Evolutionary conservation across 345 rosid species (phyloP).

Genomic region (Barbarea vulgaris): DNA sequence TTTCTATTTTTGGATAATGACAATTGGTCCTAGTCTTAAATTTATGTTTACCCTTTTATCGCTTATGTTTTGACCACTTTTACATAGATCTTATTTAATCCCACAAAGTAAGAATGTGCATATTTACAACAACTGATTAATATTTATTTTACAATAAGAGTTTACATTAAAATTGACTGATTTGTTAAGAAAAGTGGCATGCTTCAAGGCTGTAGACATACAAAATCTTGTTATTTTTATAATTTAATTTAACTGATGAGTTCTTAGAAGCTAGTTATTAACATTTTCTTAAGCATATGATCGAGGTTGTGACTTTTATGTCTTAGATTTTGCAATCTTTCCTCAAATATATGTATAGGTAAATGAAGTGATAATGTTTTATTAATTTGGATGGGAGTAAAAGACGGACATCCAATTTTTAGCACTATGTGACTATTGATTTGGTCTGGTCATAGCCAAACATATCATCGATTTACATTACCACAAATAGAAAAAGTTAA

Average conservation of each 20-base stretch:
- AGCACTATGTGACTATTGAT: too few species aligned
- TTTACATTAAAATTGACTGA: not conserved
- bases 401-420: slow-evolving; percentile 1
- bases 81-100: not conserved
- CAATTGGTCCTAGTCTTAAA: not conserved
- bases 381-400: not conserved
- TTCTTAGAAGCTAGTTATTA: too few species aligned
- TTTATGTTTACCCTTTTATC: not conserved
- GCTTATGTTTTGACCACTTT: not conserved
- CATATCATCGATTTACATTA: not conserved
- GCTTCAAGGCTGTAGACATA: not conserved
- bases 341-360: not conserved
- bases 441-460: too few species aligned
- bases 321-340: not conserved
- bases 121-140: not conserved
- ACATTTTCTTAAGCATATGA: not conserved
- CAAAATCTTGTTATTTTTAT: not conserved
- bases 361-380: not conserved
- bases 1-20: not conserved
- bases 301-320: not conserved
- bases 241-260: not conserved
- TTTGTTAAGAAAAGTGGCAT: not conserved
- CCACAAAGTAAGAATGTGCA: not conserved
- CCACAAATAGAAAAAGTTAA: not conserved
- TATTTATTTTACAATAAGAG: too few species aligned